Evolutionary conservation across 148 eudicot species (phyloP).

Genomic region (Heliamphora exappendiculata): DNA sequence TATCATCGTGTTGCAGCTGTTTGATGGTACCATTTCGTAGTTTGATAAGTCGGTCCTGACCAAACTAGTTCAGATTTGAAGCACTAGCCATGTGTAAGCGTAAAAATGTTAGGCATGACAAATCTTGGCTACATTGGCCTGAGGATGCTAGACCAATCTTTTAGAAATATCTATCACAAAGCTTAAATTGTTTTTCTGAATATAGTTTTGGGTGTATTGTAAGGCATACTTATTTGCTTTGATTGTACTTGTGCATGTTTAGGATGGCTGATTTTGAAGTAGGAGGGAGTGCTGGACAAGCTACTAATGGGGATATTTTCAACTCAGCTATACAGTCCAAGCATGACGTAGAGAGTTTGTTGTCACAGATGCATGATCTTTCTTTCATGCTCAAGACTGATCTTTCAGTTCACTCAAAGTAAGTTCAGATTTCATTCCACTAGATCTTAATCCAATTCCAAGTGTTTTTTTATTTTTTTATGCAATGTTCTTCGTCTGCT

Average conservation of each 20-base stretch:
- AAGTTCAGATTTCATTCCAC: constrained; percentile 12
- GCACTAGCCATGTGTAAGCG: too few species aligned
- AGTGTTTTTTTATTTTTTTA: not conserved
- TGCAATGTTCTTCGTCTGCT: too few species aligned
- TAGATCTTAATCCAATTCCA: constrained; percentile 8
- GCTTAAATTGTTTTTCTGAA: not conserved
- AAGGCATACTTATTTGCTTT: not conserved
- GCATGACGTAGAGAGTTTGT: constrained; percentile 38
- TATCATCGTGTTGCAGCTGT: too few species aligned
- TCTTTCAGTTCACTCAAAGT: constrained; percentile 51
- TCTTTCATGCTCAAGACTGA: constrained; percentile 71
- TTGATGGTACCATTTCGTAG: too few species aligned
- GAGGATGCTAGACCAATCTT: not conserved
- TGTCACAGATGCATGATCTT: constrained; percentile 82
- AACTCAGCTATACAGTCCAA: constrained; percentile 14
- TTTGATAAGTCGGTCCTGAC: too few species aligned
- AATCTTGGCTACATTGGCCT: not conserved
- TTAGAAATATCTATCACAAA: not conserved
- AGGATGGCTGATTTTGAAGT: constrained; percentile 23
- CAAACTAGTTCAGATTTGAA: too few species aligned
- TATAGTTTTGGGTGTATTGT: not conserved
- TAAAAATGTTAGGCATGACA: not conserved
- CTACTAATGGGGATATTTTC: constrained; percentile 18
- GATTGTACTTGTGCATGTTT: not conserved
- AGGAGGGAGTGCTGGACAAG: constrained; percentile 17